A percentile compares a stretch with the other conserved stretches of the same genome.
Evolutionary conservation across 176 grass and related monocot species (phyloP).

Genomic region (Juncus effusus): DNA sequence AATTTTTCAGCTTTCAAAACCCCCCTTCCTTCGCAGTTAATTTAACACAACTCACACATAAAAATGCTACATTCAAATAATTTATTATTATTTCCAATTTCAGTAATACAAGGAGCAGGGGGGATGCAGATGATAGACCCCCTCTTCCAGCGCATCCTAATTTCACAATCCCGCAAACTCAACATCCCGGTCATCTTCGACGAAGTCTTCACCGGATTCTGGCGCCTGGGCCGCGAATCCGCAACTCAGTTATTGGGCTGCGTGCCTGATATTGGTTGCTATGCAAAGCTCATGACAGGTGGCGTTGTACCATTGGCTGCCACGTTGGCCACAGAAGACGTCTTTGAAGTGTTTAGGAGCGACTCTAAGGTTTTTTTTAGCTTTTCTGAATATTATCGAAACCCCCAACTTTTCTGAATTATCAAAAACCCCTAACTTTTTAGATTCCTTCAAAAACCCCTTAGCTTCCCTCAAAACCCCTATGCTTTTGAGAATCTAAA

Average conservation of each 20-base stretch:
- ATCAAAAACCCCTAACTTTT: too few relatives aligned
- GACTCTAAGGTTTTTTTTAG: slow-evolving; percentile 60
- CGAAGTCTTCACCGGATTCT: slow-evolving; percentile 90
- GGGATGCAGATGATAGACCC: slow-evolving; percentile 93
- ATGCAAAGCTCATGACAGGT: slow-evolving; percentile 93
- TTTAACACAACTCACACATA: neutral
- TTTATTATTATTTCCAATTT: slow-evolving; percentile 10
- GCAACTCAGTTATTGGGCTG: slow-evolving; percentile 75
- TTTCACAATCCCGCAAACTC: slow-evolving; percentile 47
- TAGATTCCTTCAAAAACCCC: too few relatives aligned
- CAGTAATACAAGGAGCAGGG: slow-evolving; percentile 88
- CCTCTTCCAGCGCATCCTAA: slow-evolving; percentile 80
- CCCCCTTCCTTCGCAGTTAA: too few relatives aligned
- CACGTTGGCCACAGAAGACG: slow-evolving; percentile 68
- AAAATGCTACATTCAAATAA: neutral
- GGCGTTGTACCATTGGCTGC: slow-evolving; percentile 77
- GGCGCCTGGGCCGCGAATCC: slow-evolving; percentile 85
- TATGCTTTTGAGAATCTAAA: too few relatives aligned
- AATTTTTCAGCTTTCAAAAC: too few relatives aligned
- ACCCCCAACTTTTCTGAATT: too few relatives aligned
- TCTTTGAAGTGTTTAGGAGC: slow-evolving; percentile 81
- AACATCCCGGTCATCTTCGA: slow-evolving; percentile 96
- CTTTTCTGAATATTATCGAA: too few relatives aligned
- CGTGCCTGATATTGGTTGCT: slow-evolving; percentile 83
- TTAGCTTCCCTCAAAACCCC: too few relatives aligned